A percentile compares a stretch with the other conserved stretches of the same genome.
Conservation (phyloP, 163 green algal species). For the Chlorella variabilis region DNA sequence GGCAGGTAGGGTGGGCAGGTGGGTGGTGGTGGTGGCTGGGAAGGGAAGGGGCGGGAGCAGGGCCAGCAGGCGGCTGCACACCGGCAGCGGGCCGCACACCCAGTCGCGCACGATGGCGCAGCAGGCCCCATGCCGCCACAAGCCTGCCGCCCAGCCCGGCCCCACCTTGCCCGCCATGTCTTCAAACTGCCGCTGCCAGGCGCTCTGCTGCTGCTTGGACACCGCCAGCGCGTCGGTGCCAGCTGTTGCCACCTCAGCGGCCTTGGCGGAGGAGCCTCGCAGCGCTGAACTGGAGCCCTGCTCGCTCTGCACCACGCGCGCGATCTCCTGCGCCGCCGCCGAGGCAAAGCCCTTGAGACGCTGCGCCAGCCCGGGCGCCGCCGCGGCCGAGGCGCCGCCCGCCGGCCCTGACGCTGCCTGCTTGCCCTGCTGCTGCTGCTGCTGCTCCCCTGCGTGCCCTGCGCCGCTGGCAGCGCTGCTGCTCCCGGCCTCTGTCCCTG, state of each 20-base stretch:
- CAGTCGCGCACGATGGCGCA: too few species aligned
- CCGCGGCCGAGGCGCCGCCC: background rate
- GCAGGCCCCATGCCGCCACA: too few species aligned
- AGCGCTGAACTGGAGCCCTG: slow-evolving; percentile 25
- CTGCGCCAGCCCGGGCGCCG: background rate
- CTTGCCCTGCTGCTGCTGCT: slow-evolving; percentile 29
- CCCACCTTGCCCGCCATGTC: slow-evolving; percentile 67
- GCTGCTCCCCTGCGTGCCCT: background rate
- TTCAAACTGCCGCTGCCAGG: slow-evolving; percentile 63
- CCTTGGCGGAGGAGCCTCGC: slow-evolving; percentile 45
- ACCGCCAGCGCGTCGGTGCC: slow-evolving; percentile 29
- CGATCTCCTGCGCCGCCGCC: slow-evolving; percentile 20
- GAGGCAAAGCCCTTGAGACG: slow-evolving; percentile 9
- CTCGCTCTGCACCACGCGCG: slow-evolving; percentile 20
- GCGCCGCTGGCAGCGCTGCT: slow-evolving; percentile 9
- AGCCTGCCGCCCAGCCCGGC: too few species aligned
- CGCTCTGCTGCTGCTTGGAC: slow-evolving; percentile 52
- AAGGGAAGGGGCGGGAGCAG: too few species aligned
- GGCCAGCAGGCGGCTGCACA: too few species aligned
- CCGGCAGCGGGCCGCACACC: too few species aligned
- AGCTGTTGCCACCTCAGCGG: slow-evolving; percentile 36
- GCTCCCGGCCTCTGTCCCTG: background rate
- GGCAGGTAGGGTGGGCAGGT: background rate
- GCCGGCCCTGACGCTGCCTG: background rate
- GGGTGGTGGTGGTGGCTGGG: too few species aligned